These are phyloP conservation scores for Penicillium dipodomyicola DNA, from an alignment of 495 filamentous ascomycete species.

Conservation along the genomic window DNA sequence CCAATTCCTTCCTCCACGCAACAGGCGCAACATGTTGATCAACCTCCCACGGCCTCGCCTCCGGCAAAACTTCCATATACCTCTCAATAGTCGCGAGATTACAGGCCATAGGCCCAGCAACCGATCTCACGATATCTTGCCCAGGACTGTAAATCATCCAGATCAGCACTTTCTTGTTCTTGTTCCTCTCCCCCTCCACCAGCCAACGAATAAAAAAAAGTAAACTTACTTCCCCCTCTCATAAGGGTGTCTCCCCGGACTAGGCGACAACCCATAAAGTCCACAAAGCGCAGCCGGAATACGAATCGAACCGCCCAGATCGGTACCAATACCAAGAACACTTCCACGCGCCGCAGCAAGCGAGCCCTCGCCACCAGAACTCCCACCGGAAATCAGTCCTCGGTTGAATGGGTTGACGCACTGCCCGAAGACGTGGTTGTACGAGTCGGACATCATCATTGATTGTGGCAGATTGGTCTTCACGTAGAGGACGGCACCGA, in stretches of 20 bases:
- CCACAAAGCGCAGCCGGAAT: slow-evolving; percentile 63
- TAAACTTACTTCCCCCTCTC: slow-evolving; percentile 40
- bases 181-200: not conserved
- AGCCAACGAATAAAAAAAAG: not conserved
- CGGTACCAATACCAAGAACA: slow-evolving; percentile 64
- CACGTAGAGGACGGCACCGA: slow-evolving; percentile 56
- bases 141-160: slow-evolving; percentile 19
- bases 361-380: slow-evolving; percentile 65
- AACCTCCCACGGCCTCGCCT: slow-evolving; percentile 29
- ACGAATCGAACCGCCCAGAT: slow-evolving; percentile 67
- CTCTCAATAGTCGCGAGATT: slow-evolving; percentile 28
- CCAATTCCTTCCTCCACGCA: slow-evolving; percentile 41
- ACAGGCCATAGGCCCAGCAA: slow-evolving; percentile 32
- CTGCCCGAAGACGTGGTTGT: slow-evolving; percentile 45
- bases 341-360: slow-evolving; percentile 59
- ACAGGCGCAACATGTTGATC: slow-evolving; percentile 41
- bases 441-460: slow-evolving; percentile 58
- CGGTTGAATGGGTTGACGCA: slow-evolving; percentile 59
- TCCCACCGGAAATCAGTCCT: slow-evolving; percentile 58
- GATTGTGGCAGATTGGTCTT: slow-evolving; percentile 63
- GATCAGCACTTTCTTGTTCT: not conserved
- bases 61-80: slow-evolving; percentile 33
- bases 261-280: slow-evolving; percentile 65
- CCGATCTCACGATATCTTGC: slow-evolving; percentile 34
- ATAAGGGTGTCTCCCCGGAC: slow-evolving; percentile 54